Evolutionary conservation across 2,329 filamentous ascomycete genomes (phyloP).

Genomic region (Cladosporium sp.): DNA sequence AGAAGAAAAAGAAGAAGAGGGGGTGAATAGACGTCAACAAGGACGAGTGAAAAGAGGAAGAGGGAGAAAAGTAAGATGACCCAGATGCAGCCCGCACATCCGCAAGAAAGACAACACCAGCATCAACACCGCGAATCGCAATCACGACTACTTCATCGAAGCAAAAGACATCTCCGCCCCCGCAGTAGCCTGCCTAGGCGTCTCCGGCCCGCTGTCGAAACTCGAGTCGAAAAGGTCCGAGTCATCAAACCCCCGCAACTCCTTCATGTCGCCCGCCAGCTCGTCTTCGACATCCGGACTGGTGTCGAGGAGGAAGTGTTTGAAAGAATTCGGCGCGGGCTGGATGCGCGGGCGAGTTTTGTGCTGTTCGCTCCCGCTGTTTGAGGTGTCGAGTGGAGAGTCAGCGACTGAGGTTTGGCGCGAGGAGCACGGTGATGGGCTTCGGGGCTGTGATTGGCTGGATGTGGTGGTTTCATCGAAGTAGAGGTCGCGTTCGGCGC

Average conservation of each 20-base stretch:
- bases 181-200: slow-evolving; percentile 4
- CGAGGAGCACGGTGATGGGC: not conserved
- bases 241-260: not conserved
- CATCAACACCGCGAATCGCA: no score
- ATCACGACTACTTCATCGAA: no score
- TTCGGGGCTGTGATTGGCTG: not conserved
- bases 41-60: not conserved
- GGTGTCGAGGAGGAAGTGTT: slow-evolving; percentile 8
- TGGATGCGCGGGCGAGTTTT: not conserved
- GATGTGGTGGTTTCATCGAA: slow-evolving; percentile 21
- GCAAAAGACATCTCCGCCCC: not conserved
- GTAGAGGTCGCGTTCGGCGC: slow-evolving; percentile 35
- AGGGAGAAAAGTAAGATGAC: not conserved
- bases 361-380: not conserved
- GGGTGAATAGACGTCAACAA: not conserved
- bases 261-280: slow-evolving; percentile 1
- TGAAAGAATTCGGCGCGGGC: not conserved
- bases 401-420: not conserved
- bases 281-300: slow-evolving; percentile 2
- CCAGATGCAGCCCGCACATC: no score
- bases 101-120: no score
- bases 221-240: not conserved
- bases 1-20: not conserved
- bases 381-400: not conserved
- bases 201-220: slow-evolving; percentile 3